These are phyloP conservation scores for Neurospora hispaniola DNA, from an alignment of 495 filamentous ascomycete species.

Conservation along the genomic window DNA sequence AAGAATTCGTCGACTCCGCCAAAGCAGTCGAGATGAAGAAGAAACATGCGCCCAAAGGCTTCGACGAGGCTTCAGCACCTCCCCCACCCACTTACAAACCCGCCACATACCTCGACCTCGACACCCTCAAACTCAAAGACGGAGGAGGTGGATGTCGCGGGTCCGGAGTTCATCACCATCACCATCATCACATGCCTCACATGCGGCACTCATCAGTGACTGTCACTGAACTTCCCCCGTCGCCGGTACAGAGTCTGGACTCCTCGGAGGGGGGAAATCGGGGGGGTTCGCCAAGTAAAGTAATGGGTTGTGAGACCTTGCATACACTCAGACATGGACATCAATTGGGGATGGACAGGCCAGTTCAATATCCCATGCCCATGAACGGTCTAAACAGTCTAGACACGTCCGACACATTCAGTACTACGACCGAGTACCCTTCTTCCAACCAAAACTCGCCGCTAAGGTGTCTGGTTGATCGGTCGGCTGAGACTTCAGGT, in stretches of 20 bases:
- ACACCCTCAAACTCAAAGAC: background rate
- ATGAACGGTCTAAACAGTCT: background rate
- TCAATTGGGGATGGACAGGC: background rate
- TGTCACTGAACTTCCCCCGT: background rate
- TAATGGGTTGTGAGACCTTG: too few species aligned
- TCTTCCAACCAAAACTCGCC: background rate
- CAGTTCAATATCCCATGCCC: too few species aligned
- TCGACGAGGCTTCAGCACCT: background rate
- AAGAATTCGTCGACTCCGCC: constrained; percentile 32
- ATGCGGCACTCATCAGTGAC: background rate
- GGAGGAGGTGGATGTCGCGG: too few species aligned
- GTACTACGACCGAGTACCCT: background rate
- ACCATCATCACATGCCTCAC: too few species aligned
- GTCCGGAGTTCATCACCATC: too few species aligned
- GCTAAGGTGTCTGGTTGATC: background rate
- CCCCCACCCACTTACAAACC: background rate
- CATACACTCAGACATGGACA: too few species aligned
- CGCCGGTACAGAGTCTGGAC: background rate
- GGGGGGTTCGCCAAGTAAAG: too few species aligned
- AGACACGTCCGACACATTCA: background rate
- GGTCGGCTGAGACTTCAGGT: too few species aligned
- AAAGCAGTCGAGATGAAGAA: constrained; percentile 30
- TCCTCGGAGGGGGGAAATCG: too few species aligned
- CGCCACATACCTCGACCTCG: background rate
- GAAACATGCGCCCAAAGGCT: constrained; percentile 21